Evolutionary conservation across 2,329 filamentous ascomycete species (phyloP).

Genomic region (Arachnopeziza araneosa): DNA sequence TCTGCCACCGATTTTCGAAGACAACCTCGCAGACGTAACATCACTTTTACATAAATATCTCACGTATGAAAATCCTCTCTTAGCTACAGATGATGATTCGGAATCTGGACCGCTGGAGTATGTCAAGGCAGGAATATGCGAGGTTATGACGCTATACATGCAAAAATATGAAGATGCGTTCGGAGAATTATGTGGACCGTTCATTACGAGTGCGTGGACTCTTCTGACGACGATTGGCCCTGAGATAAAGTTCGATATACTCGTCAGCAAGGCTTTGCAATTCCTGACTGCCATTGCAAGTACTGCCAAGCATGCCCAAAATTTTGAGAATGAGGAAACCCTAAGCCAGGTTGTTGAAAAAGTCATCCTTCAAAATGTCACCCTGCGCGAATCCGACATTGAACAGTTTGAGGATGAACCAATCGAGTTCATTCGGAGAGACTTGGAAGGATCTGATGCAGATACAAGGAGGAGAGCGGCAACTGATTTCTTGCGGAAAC

Average conservation of each 20-base stretch:
- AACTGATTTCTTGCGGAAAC: slow-evolving; percentile 85
- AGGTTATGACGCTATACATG: slow-evolving; percentile 81
- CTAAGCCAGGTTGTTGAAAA: slow-evolving; percentile 89
- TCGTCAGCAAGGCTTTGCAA: slow-evolving; percentile 90
- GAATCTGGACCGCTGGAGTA: slow-evolving; percentile 81
- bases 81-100: slow-evolving; percentile 82
- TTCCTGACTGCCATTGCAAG: slow-evolving; percentile 88
- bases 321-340: slow-evolving; percentile 78
- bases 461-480: slow-evolving; percentile 89
- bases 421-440: slow-evolving; percentile 93
- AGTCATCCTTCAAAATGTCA: slow-evolving; percentile 89
- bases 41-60: slow-evolving; percentile 87
- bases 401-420: slow-evolving; percentile 98
- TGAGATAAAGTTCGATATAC: slow-evolving; percentile 87
- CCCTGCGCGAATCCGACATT: slow-evolving; percentile 84
- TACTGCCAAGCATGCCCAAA: slow-evolving; percentile 68
- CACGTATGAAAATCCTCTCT: slow-evolving; percentile 75
- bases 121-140: slow-evolving; percentile 90
- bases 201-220: slow-evolving; percentile 87
- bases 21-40: slow-evolving; percentile 73
- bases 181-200: slow-evolving; percentile 69
- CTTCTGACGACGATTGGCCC: slow-evolving; percentile 80
- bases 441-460: slow-evolving; percentile 92
- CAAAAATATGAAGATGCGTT: slow-evolving; percentile 97
- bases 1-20: slow-evolving; percentile 89